These are phyloP conservation scores for Neophaeococcomyces aloes DNA, from an alignment of 2,329 filamentous ascomycete genomes.

Conservation along the genomic window DNA sequence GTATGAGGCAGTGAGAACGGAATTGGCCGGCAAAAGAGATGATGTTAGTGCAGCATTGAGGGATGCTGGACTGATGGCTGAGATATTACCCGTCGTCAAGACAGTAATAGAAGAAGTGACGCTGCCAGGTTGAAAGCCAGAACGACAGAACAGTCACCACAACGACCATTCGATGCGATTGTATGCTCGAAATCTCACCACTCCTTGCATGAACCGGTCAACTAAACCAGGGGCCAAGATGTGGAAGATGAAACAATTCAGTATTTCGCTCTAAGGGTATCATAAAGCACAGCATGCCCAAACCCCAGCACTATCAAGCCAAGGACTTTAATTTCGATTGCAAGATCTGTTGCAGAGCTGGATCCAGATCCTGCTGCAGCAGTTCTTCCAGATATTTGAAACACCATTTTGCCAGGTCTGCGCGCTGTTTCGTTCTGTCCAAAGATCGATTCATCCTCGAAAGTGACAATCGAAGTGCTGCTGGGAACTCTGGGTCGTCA, in stretches of 20 bases:
- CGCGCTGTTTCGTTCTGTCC: conserved; percentile 22
- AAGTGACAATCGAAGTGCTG: conserved; percentile 56
- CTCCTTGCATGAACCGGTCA: too few relatives aligned
- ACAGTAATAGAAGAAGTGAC: conserved; percentile 50
- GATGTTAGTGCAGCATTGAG: conserved; percentile 67
- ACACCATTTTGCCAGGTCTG: conserved; percentile 38
- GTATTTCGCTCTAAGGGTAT: conserved; percentile 4
- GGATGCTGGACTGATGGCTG: conserved; percentile 65
- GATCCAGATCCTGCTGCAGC: conserved; percentile 39
- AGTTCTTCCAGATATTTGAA: conserved; percentile 39
- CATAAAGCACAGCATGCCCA: background rate
- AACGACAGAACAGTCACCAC: background rate
- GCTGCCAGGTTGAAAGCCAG: conserved; percentile 20
- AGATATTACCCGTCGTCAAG: conserved; percentile 60
- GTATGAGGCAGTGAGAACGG: conserved; percentile 66
- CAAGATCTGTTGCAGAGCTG: conserved; percentile 44
- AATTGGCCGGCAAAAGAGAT: conserved; percentile 53
- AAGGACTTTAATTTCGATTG: conserved; percentile 26
- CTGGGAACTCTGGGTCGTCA: conserved; percentile 60
- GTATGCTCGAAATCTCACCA: too few relatives aligned
- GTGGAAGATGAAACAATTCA: background rate
- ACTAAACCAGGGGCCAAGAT: background rate
- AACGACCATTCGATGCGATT: too few relatives aligned
- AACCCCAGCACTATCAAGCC: background rate
- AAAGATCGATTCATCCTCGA: conserved; percentile 47